Evolutionary conservation across 441 rosid genomes (phyloP).

Genomic region (Jatropha multifida): DNA sequence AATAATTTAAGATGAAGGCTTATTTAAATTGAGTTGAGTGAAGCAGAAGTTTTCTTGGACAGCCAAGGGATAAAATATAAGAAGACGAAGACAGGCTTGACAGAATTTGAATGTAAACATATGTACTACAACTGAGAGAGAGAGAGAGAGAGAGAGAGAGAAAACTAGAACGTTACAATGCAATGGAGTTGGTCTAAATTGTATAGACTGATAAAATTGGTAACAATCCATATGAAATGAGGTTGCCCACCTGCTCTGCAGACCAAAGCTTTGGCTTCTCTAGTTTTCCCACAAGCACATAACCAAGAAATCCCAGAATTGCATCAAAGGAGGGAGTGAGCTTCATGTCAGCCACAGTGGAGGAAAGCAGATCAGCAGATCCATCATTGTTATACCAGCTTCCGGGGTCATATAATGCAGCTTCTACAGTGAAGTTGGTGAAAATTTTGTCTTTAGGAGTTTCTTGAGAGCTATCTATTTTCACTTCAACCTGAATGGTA

Average conservation of each 20-base stretch:
- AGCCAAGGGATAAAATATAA: neutral
- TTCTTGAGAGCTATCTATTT: conserved; percentile 59
- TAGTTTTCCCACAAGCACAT: conserved; percentile 70
- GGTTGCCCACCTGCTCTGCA: conserved; percentile 79
- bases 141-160: neutral
- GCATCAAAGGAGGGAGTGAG: conserved; percentile 44
- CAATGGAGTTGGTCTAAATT: neutral
- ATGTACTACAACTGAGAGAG: neutral
- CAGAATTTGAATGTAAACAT: neutral
- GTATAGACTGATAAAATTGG: neutral
- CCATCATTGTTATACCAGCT: conserved; percentile 56
- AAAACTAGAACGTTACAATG: neutral
- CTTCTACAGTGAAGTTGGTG: conserved; percentile 68
- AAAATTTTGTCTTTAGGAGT: conserved; percentile 52
- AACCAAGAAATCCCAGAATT: conserved; percentile 68
- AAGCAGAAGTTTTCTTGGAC: neutral
- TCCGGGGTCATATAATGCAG: conserved; percentile 71
- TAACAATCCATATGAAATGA: conserved; percentile 13
- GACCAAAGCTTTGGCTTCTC: conserved; percentile 95
- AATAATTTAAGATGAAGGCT: too few species aligned
- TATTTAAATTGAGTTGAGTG: too few species aligned
- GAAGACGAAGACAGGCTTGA: neutral
- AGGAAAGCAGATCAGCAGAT: conserved; percentile 49
- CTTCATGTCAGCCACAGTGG: conserved; percentile 58
- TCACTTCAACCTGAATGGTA: conserved; percentile 78